Evolutionary conservation across 331 rosid genomes (phyloP), one percentile per base, ranked within the genome.

Genomic region (Quercus tomentella): DNA sequence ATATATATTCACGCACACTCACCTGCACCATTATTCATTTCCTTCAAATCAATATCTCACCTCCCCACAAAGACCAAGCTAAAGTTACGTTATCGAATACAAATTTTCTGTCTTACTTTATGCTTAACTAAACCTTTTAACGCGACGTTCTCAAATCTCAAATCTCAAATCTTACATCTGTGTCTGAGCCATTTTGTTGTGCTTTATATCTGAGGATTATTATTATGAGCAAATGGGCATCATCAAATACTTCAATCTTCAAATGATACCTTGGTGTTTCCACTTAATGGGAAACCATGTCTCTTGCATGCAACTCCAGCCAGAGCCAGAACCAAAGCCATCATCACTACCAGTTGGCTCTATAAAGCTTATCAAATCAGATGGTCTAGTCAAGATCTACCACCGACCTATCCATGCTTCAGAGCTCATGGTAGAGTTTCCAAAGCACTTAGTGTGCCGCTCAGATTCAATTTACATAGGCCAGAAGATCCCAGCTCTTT

Each of bases 391-490:
- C 6, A 58, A 63, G 61, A 61, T 76, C 82, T 85, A 76, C 77
- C 15, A 68, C 68, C 65, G 30, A 1, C 87, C 87, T 16, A 63
- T 82, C 26, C 67, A 69, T 17, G 89, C 80, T 5, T 74, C 84
- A 3, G 79, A 82, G 31, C 23, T 86, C 6, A 61, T 72, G 68
- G 22, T 35, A 8, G 76, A 83, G 49, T 81, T 80, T 30, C 89
- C 89, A 0, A 83, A 58, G 54, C 89, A 86, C 74, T 71, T 75
- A 2, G 82, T 86, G 9, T 86, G 89, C 60, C 56, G 80, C 5
- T 78, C 89, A 5, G 89, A 86, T 60, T 56, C 85, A 0, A 72
- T 86, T 49, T 86, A 83, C 80, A 83, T 86, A 41, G 89, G 89
- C 6, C 87, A 78, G 80, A 86, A 86, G 74, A 83, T 86, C 81